Evolutionary conservation across 371 early-diverging fungal genomes (phyloP).

Genomic region (Fennellomyces sp.): DNA sequence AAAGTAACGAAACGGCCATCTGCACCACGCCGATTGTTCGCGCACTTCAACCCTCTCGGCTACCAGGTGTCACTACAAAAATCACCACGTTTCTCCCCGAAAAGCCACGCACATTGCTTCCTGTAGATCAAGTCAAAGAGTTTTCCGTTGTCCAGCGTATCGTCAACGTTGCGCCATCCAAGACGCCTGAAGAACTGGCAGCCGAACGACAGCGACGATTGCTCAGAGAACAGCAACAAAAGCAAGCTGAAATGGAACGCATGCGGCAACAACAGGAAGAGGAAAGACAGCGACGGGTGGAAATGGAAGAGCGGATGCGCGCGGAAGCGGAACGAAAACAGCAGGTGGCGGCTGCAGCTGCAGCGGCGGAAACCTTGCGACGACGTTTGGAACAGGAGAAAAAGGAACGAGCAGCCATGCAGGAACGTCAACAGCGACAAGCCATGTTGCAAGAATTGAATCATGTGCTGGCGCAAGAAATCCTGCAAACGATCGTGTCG

Average conservation of each 20-base stretch:
- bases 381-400: neutral
- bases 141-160: neutral
- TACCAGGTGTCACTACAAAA: neutral
- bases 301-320: neutral
- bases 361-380: slow-evolving; percentile 6
- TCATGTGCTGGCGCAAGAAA: neutral
- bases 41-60: neutral
- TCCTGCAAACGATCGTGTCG: slow-evolving; percentile 2
- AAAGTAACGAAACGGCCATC: neutral
- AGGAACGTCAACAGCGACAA: slow-evolving; percentile 6
- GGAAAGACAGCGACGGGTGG: neutral
- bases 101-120: neutral
- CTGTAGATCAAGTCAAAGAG: neutral
- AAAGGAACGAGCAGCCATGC: slow-evolving; percentile 11
- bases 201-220: slow-evolving; percentile 10
- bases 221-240: slow-evolving; percentile 3
- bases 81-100: neutral
- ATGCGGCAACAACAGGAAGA: slow-evolving; percentile 2
- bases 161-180: neutral
- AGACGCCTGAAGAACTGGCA: slow-evolving; percentile 1
- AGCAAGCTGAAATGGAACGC: neutral
- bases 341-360: slow-evolving; percentile 4
- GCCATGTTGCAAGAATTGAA: slow-evolving; percentile 1
- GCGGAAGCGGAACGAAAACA: neutral
- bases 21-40: neutral